Percentiles rank a stretch among this genome's conserved stretches.
These are phyloP conservation scores for Talaromyces rugulosus DNA, from an alignment of 2,329 filamentous ascomycete genomes.

Conservation along the genomic window DNA sequence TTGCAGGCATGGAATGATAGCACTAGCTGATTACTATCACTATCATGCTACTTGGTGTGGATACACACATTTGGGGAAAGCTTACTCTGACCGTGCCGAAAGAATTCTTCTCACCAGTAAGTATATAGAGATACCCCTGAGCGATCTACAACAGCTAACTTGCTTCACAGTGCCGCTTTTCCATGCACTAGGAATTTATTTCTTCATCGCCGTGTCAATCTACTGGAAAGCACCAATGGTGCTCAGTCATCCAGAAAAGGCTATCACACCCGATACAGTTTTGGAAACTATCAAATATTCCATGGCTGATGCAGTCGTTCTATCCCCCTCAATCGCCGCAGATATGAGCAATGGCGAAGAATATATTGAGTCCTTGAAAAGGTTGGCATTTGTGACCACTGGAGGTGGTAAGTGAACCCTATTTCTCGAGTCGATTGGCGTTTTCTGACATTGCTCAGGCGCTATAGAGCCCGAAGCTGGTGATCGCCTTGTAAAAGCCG, in stretches of 20 bases:
- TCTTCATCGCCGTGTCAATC: slow-evolving; percentile 14
- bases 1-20: not conserved
- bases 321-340: slow-evolving; percentile 42
- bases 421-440: slow-evolving; percentile 16
- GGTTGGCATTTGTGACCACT: slow-evolving; percentile 32
- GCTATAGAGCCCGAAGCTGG: slow-evolving; percentile 6
- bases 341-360: slow-evolving; percentile 37
- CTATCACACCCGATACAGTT: slow-evolving; percentile 32
- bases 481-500: slow-evolving; percentile 8
- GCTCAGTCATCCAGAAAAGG: slow-evolving; percentile 29
- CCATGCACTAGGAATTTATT: not conserved
- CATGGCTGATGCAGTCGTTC: slow-evolving; percentile 22
- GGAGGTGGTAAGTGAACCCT: not conserved
- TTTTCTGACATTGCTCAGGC: slow-evolving; percentile 26
- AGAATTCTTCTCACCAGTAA: not conserved
- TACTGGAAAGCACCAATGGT: slow-evolving; percentile 27
- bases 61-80: not conserved
- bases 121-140: not conserved
- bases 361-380: slow-evolving; percentile 27
- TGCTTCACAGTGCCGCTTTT: not conserved
- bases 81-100: not conserved
- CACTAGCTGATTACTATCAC: not conserved
- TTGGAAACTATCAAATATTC: slow-evolving; percentile 27
- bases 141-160: not conserved
- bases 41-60: not conserved